Conservation (phyloP, 1,284 basidiomycete species). For the Trametes polyzona region DNA sequence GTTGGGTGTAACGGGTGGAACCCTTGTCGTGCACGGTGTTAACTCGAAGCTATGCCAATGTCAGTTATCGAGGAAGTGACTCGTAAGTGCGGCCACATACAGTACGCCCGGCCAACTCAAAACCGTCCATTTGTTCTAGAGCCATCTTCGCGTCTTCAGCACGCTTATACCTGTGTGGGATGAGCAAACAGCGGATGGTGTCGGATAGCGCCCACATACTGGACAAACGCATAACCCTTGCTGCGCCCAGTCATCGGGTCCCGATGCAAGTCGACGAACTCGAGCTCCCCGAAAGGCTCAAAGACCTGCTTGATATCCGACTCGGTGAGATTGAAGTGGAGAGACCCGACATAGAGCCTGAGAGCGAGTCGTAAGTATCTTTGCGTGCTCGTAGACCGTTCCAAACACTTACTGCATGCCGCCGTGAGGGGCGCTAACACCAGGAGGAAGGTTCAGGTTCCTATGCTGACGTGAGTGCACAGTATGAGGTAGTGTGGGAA, state of each 20-base stretch:
- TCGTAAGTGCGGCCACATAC: conserved; percentile 53
- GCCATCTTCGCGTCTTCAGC: conserved; percentile 94
- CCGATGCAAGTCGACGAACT: conserved; percentile 97
- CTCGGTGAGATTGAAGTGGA: conserved; percentile 96
- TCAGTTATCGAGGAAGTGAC: conserved; percentile 10
- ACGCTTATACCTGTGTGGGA: conserved; percentile 72
- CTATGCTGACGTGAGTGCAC: conserved; percentile 43
- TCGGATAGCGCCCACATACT: conserved; percentile 50
- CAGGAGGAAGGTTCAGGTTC: conserved; percentile 78
- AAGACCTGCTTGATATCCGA: conserved; percentile 98
- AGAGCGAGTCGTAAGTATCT: not conserved
- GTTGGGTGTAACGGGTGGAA: conserved; percentile 69
- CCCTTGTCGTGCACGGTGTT: conserved; percentile 93
- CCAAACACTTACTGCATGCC: conserved; percentile 78
- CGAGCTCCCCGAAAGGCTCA: conserved; percentile 96
- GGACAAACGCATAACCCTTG: conserved; percentile 98
- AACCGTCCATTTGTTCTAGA: conserved; percentile 97
- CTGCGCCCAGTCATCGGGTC: conserved; percentile 92
- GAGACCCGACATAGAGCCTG: conserved; percentile 94
- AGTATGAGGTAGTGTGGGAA: conserved; percentile 6
- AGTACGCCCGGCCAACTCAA: conserved; percentile 93
- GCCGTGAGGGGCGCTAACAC: conserved; percentile 73
- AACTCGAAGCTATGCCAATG: conserved; percentile 69
- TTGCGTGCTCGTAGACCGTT: conserved; percentile 5
- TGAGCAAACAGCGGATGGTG: conserved; percentile 1